Evolutionary conservation across 495 filamentous ascomycete genomes (phyloP), one percentile per base, ranked within the genome.

Genomic region (Alectoria sarmentosa): DNA sequence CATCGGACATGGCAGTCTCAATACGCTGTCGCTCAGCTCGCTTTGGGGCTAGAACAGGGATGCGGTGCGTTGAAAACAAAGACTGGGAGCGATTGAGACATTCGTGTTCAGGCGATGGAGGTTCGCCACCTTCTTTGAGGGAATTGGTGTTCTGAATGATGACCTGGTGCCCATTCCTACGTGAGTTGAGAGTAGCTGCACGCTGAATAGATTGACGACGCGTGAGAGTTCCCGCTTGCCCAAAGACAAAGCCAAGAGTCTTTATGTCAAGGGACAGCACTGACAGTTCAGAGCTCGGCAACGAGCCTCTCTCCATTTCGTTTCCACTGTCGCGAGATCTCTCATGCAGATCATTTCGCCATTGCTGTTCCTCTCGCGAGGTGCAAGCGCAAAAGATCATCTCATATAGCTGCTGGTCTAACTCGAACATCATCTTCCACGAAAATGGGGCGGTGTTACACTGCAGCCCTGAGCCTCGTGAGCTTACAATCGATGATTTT

Each of bases 371-470:
- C 70, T 98, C 94, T 59, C 79, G 83, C 6, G 85, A 81, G 1
- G 90, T 93, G 67, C 92, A 96, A 46, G 92, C 93, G 70, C 90
- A 96, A 70, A 96, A 79, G 28, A 96, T 86, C 38, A 96, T 71
- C 75, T 98, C 94, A 72, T 88, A 94, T 26, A 90, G 81, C 48
- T 87, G 85, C 65, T 90, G 82, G 54, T 88, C 80, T 49, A 84
- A 81, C 69, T 92, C 88, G 68, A 98, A 97, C 21, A 89, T 78
- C n/a, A 97, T 72, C 73, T 97, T 98, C 93, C 92, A 98, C 3
- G 91, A 92, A 72, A 90, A 90, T 17, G 87, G 84, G 28, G 89
- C 91, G 26, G 86, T 90, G 70, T 93, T 84, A 71, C 91, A 97
- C 76, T 88, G 89, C 10, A 96, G 74, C 3, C 92, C 92, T 96